These are phyloP conservation scores for Buddleja alternifolia DNA, from an alignment of 257 asterid species.

Conservation along the genomic window DNA sequence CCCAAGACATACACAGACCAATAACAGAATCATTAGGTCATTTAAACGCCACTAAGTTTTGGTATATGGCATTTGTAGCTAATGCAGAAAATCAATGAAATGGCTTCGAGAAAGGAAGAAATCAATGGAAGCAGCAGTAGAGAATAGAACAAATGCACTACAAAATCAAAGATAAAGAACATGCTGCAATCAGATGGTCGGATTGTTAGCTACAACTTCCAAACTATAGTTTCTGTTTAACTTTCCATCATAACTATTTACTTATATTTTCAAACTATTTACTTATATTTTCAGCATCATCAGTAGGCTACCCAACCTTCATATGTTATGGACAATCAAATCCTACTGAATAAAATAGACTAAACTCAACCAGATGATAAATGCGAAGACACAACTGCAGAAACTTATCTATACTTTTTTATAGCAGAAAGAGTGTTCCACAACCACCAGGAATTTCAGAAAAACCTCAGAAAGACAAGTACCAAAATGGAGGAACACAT, in stretches of 20 bases:
- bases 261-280: no score
- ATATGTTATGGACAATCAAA: neutral
- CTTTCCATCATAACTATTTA: neutral
- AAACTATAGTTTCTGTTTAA: neutral
- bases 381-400: neutral
- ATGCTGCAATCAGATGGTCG: neutral
- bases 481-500: neutral
- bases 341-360: neutral
- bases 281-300: neutral
- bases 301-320: constrained; percentile 1
- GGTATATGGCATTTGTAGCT: constrained; percentile 3
- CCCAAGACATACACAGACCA: neutral
- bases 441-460: neutral
- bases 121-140: constrained; percentile 1
- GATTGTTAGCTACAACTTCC: neutral
- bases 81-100: neutral
- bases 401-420: neutral
- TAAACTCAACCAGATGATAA: constrained; percentile 4
- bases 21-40: neutral
- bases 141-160: no score
- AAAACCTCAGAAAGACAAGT: no score
- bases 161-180: neutral
- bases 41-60: neutral
- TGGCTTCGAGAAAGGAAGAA: no score
- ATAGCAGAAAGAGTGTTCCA: neutral